Percentiles rank a stretch among this genome's conserved stretches.
Evolutionary conservation across 2,329 filamentous ascomycete species (phyloP).

Genomic region (Parafenestella ontariensis): DNA sequence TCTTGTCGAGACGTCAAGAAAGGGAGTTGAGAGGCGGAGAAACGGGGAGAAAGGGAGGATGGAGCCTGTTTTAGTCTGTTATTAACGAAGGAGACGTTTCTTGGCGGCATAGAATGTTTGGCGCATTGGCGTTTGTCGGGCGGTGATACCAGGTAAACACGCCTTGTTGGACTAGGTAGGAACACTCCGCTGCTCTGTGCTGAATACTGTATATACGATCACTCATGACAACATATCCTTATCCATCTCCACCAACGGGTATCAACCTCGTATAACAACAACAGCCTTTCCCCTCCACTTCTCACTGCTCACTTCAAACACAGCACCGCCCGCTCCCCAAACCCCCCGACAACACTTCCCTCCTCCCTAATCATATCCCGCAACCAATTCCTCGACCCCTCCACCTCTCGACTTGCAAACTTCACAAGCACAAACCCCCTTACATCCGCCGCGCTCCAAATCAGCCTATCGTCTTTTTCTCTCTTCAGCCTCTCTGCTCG

Average conservation of each 20-base stretch:
- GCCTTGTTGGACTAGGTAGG: conserved; percentile 4
- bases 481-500: conserved; percentile 62
- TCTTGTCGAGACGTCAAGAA: conserved; percentile 28
- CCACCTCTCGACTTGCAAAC: conserved; percentile 82
- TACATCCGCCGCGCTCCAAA: conserved; percentile 50
- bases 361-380: conserved; percentile 76
- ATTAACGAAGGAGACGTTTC: not conserved
- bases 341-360: conserved; percentile 71
- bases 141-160: conserved; percentile 16
- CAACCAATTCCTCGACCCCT: conserved; percentile 82
- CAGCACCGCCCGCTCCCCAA: conserved; percentile 82
- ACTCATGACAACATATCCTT: not conserved
- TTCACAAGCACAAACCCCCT: conserved; percentile 85
- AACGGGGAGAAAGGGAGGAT: conserved; percentile 37
- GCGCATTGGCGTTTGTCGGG: conserved; percentile 20
- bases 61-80: conserved; percentile 38
- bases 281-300: not conserved
- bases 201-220: not conserved
- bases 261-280: not conserved
- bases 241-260: not conserved
- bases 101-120: conserved; percentile 27
- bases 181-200: not conserved
- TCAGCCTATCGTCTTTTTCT: conserved; percentile 57
- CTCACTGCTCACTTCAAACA: conserved; percentile 57
- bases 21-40: conserved; percentile 28